Evolutionary conservation across 2,329 filamentous ascomycete genomes (phyloP).

Genomic region (Coleophoma cylindrospora): DNA sequence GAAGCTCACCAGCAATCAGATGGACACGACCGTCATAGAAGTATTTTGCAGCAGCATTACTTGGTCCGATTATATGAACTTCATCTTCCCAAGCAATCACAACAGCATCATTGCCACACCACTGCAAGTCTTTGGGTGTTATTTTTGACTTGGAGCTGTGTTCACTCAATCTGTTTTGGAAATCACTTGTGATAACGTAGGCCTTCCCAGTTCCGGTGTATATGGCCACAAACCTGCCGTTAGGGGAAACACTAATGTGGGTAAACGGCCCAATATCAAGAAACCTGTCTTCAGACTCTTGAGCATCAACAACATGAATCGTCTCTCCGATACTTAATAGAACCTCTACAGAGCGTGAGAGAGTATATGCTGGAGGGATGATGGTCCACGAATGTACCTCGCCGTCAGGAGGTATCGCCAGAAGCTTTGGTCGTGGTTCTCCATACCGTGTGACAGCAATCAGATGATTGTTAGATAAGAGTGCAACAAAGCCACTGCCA

Average conservation of each 20-base stretch:
- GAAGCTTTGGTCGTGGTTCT: slow-evolving; percentile 80
- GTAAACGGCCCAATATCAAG: slow-evolving; percentile 90
- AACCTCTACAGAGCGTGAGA: slow-evolving; percentile 90
- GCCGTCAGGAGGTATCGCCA: slow-evolving; percentile 73
- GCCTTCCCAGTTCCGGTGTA: slow-evolving; percentile 82
- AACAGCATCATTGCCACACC: slow-evolving; percentile 94
- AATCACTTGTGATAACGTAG: slow-evolving; percentile 93
- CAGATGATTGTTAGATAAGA: slow-evolving; percentile 82
- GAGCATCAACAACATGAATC: slow-evolving; percentile 80
- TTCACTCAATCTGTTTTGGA: slow-evolving; percentile 86
- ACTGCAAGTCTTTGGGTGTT: slow-evolving; percentile 80
- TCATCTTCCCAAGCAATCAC: slow-evolving; percentile 97
- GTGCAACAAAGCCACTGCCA: slow-evolving; percentile 83
- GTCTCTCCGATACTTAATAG: slow-evolving; percentile 81
- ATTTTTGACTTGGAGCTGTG: slow-evolving; percentile 86
- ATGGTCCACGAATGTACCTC: slow-evolving; percentile 84
- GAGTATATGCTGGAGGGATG: slow-evolving; percentile 79
- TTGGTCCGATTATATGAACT: slow-evolving; percentile 86
- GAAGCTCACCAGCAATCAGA: slow-evolving; percentile 68
- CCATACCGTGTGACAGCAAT: slow-evolving; percentile 85
- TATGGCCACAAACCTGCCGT: slow-evolving; percentile 81
- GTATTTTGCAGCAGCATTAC: slow-evolving; percentile 69
- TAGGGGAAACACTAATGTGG: slow-evolving; percentile 86
- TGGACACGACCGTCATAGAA: slow-evolving; percentile 92
- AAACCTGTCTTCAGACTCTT: slow-evolving; percentile 85